Evolutionary conservation across 805 yeast species (phyloP).

Genomic region (Candida bentonensis): DNA sequence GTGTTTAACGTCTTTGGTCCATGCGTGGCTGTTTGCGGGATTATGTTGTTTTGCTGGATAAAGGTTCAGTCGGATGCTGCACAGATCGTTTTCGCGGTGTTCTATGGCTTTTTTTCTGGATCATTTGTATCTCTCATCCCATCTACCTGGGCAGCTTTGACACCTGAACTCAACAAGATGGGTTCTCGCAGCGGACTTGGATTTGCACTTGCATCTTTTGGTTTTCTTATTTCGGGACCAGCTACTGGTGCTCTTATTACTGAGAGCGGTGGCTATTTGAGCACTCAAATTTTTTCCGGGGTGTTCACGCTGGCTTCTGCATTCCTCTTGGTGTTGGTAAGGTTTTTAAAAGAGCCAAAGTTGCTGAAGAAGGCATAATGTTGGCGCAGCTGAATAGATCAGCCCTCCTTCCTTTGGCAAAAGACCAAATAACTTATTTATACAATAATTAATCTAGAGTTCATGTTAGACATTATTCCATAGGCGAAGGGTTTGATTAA

Average conservation of each 20-base stretch:
- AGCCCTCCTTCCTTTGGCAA: too few species aligned
- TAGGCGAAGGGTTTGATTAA: too few species aligned
- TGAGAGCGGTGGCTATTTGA: not conserved
- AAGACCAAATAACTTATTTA: too few species aligned
- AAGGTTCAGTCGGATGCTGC: conserved; percentile 17
- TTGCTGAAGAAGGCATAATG: too few species aligned
- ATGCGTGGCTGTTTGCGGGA: conserved; percentile 15
- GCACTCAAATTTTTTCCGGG: not conserved
- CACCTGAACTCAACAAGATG: conserved; percentile 14
- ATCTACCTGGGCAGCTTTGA: conserved; percentile 17
- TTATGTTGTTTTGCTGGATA: conserved; percentile 25
- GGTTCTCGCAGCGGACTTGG: conserved; percentile 46
- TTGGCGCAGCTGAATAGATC: too few species aligned
- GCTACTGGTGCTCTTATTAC: too few species aligned
- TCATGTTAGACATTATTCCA: too few species aligned
- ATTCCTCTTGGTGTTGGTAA: too few species aligned
- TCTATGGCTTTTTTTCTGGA: conserved; percentile 21
- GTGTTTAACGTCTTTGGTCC: conserved; percentile 28
- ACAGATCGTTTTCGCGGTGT: conserved; percentile 17
- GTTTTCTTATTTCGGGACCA: too few species aligned
- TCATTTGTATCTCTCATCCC: conserved; percentile 21
- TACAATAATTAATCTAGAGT: too few species aligned
- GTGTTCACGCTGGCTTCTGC: not conserved
- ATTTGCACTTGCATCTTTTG: conserved; percentile 39
- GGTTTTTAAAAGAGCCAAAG: too few species aligned